These are phyloP conservation scores for Auriscalpium microsporum DNA, from an alignment of 768 basidiomycete species.

Conservation along the genomic window DNA sequence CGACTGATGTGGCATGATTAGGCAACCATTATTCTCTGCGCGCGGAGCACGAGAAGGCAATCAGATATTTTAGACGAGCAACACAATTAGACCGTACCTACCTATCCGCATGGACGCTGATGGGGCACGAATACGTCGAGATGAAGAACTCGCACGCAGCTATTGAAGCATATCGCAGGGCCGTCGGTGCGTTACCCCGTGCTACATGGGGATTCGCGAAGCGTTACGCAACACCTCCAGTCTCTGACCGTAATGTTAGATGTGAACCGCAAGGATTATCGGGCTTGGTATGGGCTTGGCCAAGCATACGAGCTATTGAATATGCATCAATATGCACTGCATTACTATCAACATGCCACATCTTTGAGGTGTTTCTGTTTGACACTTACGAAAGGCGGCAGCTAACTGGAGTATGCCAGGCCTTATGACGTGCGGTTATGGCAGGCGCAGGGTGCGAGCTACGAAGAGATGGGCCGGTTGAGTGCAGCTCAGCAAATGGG, in stretches of 20 bases:
- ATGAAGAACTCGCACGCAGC: slow-evolving; percentile 99
- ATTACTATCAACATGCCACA: slow-evolving; percentile 95
- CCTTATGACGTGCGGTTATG: slow-evolving; percentile 96
- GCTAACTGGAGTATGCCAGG: slow-evolving; percentile 29
- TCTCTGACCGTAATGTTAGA: slow-evolving; percentile 40
- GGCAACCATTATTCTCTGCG: slow-evolving; percentile 97
- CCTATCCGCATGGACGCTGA: slow-evolving; percentile 95
- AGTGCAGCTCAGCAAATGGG: background rate
- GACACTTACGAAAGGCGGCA: background rate
- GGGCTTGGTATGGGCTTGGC: slow-evolving; percentile 98
- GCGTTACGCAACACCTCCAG: background rate
- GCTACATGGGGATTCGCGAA: too few relatives aligned
- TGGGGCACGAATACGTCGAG: slow-evolving; percentile 99
- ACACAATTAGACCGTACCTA: slow-evolving; percentile 94
- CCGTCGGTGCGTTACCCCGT: slow-evolving; percentile 64
- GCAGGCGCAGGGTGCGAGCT: slow-evolving; percentile 91
- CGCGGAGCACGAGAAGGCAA: slow-evolving; percentile 90
- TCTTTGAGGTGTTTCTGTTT: slow-evolving; percentile 59
- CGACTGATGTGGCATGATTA: slow-evolving; percentile 23
- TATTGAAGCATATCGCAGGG: slow-evolving; percentile 93
- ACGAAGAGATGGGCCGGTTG: slow-evolving; percentile 79
- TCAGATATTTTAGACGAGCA: slow-evolving; percentile 90
- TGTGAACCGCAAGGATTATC: slow-evolving; percentile 91
- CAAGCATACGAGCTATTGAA: slow-evolving; percentile 95
- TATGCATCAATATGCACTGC: slow-evolving; percentile 93